Base-by-base conservation (phyloP, 805 yeast species). In the Wickerhamomyces silvicola region DNA sequence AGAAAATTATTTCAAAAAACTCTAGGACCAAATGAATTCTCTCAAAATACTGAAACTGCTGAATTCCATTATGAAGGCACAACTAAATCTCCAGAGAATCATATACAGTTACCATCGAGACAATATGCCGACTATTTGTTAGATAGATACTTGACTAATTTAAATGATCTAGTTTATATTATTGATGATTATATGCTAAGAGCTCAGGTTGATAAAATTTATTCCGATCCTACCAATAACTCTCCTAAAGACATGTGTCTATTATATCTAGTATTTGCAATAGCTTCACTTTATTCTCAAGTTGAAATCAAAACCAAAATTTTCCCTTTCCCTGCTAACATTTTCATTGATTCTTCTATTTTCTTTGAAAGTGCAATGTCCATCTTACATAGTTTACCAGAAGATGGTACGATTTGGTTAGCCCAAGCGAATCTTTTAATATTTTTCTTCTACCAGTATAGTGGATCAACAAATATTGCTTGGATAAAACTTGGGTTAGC, bases 401-500 rank as follows among this genome's bases (percentile, higher is more conserved):
- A 63, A 28, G 69, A 63, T 39, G 63, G 58, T 18, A 59, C 48
- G 27, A 32, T 65, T 10, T 66, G 72, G 70, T 41, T 62, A 10
- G 64, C 64, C 3, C 67, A 64, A 35, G 61, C 62, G 5, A 52
- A 66, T 36, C 39, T 63, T 19, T 40, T 70, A 15, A 49, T 59
- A 22, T 64, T 56, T 41, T 56, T 66, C 39, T 66, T 54, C 41
- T 60, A 67, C 35, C 67, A 63, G 30, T 46, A 54, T 19, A 54
- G 54, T n/a, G 60, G 67, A 8, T 59, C 58, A 30, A 55, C 66
- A 35, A 56, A 56, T 28, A 50, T 64, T 0, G 64, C 72, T 5
- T 68, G 72, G 72, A 49, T 66, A 10, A 57, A 57, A 39, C 40
- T 68, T 16, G 69, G 70, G 7, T 38, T 42, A 13, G 64, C 70